Conservation (phyloP, 2,329 filamentous ascomycete species). For the Plectosphaerella cucumerina region DNA sequence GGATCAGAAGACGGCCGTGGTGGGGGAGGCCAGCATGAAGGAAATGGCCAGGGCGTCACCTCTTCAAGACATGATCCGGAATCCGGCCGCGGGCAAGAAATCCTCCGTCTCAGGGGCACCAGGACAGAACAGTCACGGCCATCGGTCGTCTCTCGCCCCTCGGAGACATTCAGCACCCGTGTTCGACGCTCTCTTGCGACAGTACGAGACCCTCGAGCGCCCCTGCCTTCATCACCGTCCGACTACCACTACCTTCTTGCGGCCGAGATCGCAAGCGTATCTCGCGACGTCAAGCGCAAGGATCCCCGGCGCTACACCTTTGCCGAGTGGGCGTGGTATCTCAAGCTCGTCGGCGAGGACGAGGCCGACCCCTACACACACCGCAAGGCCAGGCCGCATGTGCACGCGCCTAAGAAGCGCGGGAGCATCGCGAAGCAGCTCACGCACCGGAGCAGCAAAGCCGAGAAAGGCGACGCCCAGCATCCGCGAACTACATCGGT, state of each 20-base stretch:
- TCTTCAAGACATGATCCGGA: too few relatives aligned
- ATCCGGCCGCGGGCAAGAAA: background rate
- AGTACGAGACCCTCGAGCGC: slow-evolving; percentile 34
- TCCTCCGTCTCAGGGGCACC: background rate
- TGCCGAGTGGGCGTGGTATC: slow-evolving; percentile 83
- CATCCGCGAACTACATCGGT: background rate
- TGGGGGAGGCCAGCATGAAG: slow-evolving; percentile 8
- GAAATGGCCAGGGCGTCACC: slow-evolving; percentile 2
- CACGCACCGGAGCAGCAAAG: slow-evolving; percentile 6
- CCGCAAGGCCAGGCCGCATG: slow-evolving; percentile 28
- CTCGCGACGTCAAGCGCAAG: slow-evolving; percentile 54
- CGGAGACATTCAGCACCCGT: slow-evolving; percentile 24
- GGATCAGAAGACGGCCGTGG: slow-evolving; percentile 14
- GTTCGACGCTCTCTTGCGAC: slow-evolving; percentile 28
- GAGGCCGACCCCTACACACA: slow-evolving; percentile 49
- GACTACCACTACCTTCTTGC: slow-evolving; percentile 64
- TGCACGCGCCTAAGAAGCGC: slow-evolving; percentile 8
- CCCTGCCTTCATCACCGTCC: slow-evolving; percentile 19
- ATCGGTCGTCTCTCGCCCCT: background rate
- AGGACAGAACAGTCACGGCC: background rate
- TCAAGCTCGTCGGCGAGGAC: slow-evolving; percentile 69
- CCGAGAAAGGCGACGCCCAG: slow-evolving; percentile 1
- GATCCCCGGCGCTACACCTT: slow-evolving; percentile 67
- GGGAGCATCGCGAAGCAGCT: slow-evolving; percentile 7
- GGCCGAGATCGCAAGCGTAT: slow-evolving; percentile 64